phyloP scores from a whole-genome alignment of 345 rosid genomes.

The Viola odorata region DNA sequence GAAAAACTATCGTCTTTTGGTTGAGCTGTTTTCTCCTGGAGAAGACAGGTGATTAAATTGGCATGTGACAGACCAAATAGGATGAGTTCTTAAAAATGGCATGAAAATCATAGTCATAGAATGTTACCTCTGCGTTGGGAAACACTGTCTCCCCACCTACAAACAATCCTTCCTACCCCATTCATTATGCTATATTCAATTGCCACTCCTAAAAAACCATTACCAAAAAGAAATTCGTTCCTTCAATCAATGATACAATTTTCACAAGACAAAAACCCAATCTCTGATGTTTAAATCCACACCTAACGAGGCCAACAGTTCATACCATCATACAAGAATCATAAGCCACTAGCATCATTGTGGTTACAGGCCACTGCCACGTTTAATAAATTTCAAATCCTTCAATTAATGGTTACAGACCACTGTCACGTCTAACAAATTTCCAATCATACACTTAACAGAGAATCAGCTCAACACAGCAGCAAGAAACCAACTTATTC shows the following conservation, averaged over 20 bases:
- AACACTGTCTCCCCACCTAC: conserved; percentile 89
- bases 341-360: neutral
- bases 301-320: conserved; percentile 33
- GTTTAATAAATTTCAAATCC: neutral
- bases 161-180: conserved; percentile 32
- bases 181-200: conserved; percentile 64
- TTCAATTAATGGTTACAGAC: neutral
- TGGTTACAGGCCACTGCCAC: neutral
- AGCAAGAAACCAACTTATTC: neutral
- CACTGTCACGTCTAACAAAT: neutral
- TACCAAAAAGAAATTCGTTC: neutral
- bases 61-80: neutral
- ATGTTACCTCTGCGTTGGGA: conserved; percentile 58
- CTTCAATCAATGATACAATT: conserved; percentile 9
- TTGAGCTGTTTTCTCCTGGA: conserved; percentile 34
- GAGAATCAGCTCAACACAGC: neutral
- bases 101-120: neutral
- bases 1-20: conserved; percentile 67
- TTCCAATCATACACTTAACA: too few relatives aligned
- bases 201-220: conserved; percentile 28
- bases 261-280: conserved; percentile 1
- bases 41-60: neutral
- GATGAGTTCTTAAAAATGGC: neutral
- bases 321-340: neutral
- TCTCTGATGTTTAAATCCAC: neutral